Evolutionary conservation across 2,329 filamentous ascomycete species (phyloP), one percentile per base, ranked within the genome.

Genomic region (Botrytis hyacinthi): DNA sequence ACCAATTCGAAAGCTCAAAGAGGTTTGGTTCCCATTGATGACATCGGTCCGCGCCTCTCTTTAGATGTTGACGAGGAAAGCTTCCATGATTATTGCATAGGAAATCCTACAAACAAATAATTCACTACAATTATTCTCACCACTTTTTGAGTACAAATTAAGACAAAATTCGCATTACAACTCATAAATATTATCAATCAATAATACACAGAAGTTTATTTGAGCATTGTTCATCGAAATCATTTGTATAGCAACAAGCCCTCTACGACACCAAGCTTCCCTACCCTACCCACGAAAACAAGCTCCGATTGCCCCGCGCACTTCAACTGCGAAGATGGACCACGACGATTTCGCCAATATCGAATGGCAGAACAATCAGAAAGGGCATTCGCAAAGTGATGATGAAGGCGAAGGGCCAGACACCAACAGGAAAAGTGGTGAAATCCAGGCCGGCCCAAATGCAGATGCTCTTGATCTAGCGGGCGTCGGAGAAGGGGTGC

Each of bases 291-390:
- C n/a, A 29, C 48, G 35, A 54, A 59, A 54, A 37, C 48, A 62
- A 37, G 57, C 51, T 70, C 35, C 68, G 68, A 62, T 70, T 70
- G 54, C 54, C 68, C 68, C 68, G 46, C 78, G 77, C 78, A 75
- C 61, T 76, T 72, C 57, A 67, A 59, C 54, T 66, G 63, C 66
- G 59, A 66, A 70, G 44, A 81, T 81, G 80, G 78, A 81, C 67
- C 76, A 80, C 80, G 91, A 93, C 83, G 91, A 92, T 83, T 96
- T 96, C 83, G 92, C 93, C 81, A 93, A 89, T 81, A 90, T 95
- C 76, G 92, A 92, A 74, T 97, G 93, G 93, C 86, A 88, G 77
- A 77, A 75, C 61, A 90, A 89, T 81, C 91, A 74, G 86, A 88
- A 62, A 85, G 85, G 73, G 83, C 85, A 74, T 81, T 78, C 12